phyloP scores from a whole-genome alignment of 495 filamentous ascomycete species.

The Gamarada debralockiae region DNA sequence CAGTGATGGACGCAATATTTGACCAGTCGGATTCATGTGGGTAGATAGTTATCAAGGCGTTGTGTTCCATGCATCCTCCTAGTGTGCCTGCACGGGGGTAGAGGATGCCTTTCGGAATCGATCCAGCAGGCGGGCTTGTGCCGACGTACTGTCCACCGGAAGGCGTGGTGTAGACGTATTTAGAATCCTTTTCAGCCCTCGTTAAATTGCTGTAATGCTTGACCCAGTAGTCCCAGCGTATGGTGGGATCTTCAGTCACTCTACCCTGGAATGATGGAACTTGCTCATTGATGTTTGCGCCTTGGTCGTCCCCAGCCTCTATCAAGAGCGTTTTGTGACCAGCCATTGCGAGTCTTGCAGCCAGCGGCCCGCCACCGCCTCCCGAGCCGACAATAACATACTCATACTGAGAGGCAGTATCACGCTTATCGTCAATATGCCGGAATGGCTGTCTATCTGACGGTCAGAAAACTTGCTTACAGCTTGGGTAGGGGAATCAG shows the following conservation, averaged over 20 bases:
- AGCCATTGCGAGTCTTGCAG: constrained; percentile 54
- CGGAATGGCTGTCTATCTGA: too few species aligned
- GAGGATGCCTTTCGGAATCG: constrained; percentile 35
- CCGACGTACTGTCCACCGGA: constrained; percentile 38
- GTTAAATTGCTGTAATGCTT: constrained; percentile 41
- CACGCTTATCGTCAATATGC: too few species aligned
- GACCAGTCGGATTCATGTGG: constrained; percentile 43
- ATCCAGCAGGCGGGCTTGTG: constrained; percentile 35
- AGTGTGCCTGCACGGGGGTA: constrained; percentile 45
- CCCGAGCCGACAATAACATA: constrained; percentile 66
- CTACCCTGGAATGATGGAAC: background rate
- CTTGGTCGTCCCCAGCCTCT: constrained; percentile 62
- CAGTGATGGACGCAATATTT: constrained; percentile 33
- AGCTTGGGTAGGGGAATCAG: too few species aligned
- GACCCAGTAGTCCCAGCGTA: constrained; percentile 46
- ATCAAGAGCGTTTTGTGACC: constrained; percentile 57
- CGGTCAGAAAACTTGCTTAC: too few species aligned
- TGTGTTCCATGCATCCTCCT: constrained; percentile 43
- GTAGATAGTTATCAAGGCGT: constrained; percentile 38
- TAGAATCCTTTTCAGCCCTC: constrained; percentile 36
- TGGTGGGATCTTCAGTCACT: constrained; percentile 23
- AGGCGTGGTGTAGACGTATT: constrained; percentile 39
- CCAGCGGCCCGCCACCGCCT: constrained; percentile 60
- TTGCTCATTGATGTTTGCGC: constrained; percentile 23
- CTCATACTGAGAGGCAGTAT: too few species aligned